phyloP scores from a whole-genome alignment of 768 basidiomycete species.

The Mycena rebaudengoi region DNA sequence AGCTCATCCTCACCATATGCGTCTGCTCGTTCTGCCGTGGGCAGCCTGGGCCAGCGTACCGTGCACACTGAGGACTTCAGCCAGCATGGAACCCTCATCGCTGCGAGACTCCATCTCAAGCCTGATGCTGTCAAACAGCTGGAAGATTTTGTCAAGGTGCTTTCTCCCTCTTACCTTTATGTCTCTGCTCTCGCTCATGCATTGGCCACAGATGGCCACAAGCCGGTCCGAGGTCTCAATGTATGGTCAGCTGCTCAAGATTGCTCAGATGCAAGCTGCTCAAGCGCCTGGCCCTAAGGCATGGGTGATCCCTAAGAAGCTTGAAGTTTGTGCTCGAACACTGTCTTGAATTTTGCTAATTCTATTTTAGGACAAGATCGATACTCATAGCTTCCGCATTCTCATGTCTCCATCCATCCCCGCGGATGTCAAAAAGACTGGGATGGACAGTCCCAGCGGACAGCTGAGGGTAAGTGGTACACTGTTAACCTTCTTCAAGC shows the following conservation, averaged over 20 bases:
- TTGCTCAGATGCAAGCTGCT: background rate
- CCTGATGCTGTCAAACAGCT: background rate
- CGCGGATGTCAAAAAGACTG: slow-evolving; percentile 5
- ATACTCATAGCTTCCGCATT: background rate
- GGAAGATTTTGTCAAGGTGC: slow-evolving; percentile 1
- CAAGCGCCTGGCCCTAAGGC: background rate
- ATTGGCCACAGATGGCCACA: background rate
- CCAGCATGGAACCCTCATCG: background rate
- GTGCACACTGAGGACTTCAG: background rate
- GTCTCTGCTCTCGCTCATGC: background rate
- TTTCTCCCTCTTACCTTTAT: background rate
- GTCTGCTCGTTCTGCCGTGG: background rate
- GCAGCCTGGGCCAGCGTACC: background rate
- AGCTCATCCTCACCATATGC: slow-evolving; percentile 1
- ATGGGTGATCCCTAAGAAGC: background rate
- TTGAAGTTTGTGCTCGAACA: background rate
- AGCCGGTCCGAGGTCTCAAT: background rate
- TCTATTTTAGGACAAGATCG: slow-evolving; percentile 1
- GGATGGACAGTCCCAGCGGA: background rate
- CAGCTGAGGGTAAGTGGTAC: background rate
- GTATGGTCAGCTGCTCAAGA: background rate
- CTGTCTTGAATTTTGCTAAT: background rate
- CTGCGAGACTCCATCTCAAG: background rate
- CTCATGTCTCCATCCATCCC: background rate
- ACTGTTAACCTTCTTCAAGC: background rate